A percentile compares a stretch with the other conserved stretches of the same genome.
Conservation (phyloP, 352 stramenopile species). For the Globisporangium orthogonon region DNA sequence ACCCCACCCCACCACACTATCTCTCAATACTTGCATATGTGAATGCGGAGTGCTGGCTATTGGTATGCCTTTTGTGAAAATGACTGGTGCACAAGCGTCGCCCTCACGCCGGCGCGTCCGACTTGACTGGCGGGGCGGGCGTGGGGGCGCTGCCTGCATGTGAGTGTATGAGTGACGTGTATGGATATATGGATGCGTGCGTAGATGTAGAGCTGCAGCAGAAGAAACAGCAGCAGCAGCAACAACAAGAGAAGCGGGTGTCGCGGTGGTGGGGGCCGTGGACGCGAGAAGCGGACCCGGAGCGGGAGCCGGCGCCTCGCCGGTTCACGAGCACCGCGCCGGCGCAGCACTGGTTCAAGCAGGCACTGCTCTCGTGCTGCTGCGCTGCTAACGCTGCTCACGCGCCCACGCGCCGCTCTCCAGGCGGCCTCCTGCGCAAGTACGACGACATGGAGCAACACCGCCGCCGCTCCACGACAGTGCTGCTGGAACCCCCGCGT, state of each 20-base stretch:
- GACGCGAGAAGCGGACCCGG: neutral
- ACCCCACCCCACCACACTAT: neutral
- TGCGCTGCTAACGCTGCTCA: constrained; percentile 13
- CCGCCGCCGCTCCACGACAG: constrained; percentile 43
- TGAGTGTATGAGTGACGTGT: neutral
- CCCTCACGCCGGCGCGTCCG: neutral
- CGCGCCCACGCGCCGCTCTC: constrained; percentile 6
- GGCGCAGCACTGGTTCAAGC: constrained; percentile 13
- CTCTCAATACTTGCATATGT: neutral
- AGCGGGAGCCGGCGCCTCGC: neutral
- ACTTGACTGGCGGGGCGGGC: neutral
- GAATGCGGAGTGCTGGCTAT: neutral
- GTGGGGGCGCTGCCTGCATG: neutral
- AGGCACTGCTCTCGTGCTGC: constrained; percentile 13
- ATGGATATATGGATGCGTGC: neutral
- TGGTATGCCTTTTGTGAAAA: neutral
- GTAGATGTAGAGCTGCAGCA: neutral
- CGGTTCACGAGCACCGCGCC: constrained; percentile 3
- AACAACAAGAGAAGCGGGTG: no score
- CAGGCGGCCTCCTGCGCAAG: constrained; percentile 42
- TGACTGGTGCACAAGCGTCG: neutral
- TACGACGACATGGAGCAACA: constrained; percentile 54
- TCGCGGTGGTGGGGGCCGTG: neutral
- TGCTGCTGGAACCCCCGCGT: constrained; percentile 54
- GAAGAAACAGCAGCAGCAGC: neutral